Base-by-base conservation (phyloP, 2,329 filamentous ascomycete genomes). In the Didymella exigua region DNA sequence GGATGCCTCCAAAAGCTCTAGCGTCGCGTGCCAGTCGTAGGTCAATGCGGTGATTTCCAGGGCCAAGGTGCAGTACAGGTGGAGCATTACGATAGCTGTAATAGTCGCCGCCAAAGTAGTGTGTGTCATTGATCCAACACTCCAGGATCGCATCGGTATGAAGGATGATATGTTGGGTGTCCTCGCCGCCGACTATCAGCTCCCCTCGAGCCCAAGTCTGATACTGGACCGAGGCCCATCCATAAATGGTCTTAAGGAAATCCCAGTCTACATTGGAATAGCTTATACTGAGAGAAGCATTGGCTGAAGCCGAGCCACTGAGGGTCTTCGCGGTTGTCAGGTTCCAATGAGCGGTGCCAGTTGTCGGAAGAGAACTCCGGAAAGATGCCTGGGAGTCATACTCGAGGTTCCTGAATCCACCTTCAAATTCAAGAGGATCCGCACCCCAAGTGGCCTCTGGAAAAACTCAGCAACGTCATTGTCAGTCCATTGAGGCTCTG, bases 151-250 rank as follows among this genome's bases (percentile, higher is more conserved):
- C 69, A 54, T 81, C 77, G 1, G 77, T 78, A 58, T 79, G 77
- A 1, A 86, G 58, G 13, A 76, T 68, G 23, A 82, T 63, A 27
- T 68, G 66, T 31, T 69, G 70, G 16, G 67, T 65, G 24, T 70
- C 63, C 24, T 70, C 63, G 9, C 72, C 72, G 18, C 58, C 46
- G 5, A 83, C 68, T 16, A 69, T 66, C n/a, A 83, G 69, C 47
- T 75, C 69, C 30, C 84, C 83, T 43, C 83, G 76, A 23, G 78
- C 76, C 84, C 84, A 86, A 8, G 79, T 81, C 65, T 86, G 84
- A 67, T 82, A 86, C 62, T 86, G 84, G 11, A 83, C 70, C 16
- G 81, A 81, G 42, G 82, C 75, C 84, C 83, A 86, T 40, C 84
- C 84, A 65, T 86, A 86, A 11, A 85, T 71, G 11, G 75, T 70